Conservation (phyloP, 345 rosid species). For the Bruguiera gymnorhiza region DNA sequence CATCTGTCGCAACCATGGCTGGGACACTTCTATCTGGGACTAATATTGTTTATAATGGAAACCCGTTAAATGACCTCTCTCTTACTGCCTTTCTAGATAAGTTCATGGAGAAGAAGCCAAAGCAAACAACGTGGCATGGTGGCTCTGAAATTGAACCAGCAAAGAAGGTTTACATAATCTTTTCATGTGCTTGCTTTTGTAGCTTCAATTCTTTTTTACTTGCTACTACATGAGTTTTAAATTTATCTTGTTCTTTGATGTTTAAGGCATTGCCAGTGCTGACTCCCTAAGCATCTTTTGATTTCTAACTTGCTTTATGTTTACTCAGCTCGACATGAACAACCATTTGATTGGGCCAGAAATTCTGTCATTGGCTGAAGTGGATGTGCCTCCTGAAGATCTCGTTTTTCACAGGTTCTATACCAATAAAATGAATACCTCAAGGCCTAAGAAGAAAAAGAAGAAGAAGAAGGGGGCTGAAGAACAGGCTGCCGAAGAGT, state of each 20-base stretch:
- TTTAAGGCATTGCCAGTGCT: neutral
- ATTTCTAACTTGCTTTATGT: conserved; percentile 7
- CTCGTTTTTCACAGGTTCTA: conserved; percentile 93
- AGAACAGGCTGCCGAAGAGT: conserved; percentile 72
- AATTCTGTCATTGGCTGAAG: conserved; percentile 78
- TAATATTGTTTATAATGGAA: conserved; percentile 83
- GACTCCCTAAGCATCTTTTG: neutral
- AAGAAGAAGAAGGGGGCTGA: conserved; percentile 74
- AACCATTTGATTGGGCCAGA: conserved; percentile 73
- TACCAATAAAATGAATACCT: conserved; percentile 64
- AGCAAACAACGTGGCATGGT: conserved; percentile 85
- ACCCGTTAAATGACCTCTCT: conserved; percentile 73
- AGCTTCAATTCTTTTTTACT: neutral
- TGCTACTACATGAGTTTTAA: neutral
- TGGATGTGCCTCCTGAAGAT: conserved; percentile 90
- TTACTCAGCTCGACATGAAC: conserved; percentile 70
- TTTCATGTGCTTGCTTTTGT: neutral
- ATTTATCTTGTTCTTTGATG: neutral
- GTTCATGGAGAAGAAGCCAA: conserved; percentile 97
- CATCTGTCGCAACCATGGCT: conserved; percentile 97
- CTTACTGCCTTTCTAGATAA: conserved; percentile 85
- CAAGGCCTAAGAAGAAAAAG: conserved; percentile 68
- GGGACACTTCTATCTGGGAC: conserved; percentile 87
- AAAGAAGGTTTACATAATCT: conserved; percentile 57
- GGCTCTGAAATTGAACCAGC: conserved; percentile 96